Conservation (phyloP, 179 eudicot genomes). For the Carnegiea gigantea region DNA sequence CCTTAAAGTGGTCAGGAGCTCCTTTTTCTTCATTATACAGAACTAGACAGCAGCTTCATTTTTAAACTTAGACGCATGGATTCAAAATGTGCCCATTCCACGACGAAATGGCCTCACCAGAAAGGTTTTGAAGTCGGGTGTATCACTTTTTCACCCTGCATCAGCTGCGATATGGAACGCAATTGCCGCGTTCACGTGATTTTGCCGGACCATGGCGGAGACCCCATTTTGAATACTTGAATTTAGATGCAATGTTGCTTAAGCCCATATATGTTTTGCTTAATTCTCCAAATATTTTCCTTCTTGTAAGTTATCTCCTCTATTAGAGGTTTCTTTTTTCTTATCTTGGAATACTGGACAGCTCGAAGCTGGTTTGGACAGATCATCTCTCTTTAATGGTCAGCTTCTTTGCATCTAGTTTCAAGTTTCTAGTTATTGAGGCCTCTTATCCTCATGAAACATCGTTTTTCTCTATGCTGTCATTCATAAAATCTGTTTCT, state of each 20-base stretch:
- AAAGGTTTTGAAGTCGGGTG: no score
- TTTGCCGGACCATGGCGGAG: no score
- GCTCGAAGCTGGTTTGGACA: background rate
- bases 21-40: conserved; percentile 6
- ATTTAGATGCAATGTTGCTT: background rate
- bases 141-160: no score
- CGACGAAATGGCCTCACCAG: no score
- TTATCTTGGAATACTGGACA: background rate
- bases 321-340: background rate
- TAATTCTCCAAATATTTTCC: background rate
- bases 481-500: background rate
- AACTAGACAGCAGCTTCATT: no score
- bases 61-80: no score
- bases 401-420: background rate
- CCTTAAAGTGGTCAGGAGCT: background rate
- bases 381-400: background rate
- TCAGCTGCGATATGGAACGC: no score
- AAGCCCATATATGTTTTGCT: background rate
- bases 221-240: no score
- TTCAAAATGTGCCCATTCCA: no score
- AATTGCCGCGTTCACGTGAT: no score
- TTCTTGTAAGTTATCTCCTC: background rate
- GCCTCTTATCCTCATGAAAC: background rate
- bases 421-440: conserved; percentile 6
- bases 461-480: background rate